Evolutionary conservation across 2,329 filamentous ascomycete species (phyloP).

Genomic region (Plectosphaerella plurivora): DNA sequence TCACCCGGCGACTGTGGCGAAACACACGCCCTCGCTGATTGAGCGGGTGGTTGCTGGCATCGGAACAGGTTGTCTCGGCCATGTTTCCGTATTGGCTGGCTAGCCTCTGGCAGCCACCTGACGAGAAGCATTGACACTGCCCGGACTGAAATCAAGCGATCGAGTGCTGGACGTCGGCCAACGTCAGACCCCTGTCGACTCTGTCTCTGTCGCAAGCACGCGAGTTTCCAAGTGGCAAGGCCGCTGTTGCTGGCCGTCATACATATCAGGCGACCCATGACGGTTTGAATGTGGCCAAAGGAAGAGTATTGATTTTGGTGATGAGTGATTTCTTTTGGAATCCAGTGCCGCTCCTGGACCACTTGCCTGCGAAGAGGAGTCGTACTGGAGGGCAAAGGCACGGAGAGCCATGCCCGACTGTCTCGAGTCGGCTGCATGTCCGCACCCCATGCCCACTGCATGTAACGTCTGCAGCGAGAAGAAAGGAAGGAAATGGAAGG

Average conservation of each 20-base stretch:
- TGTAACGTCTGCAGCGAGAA: background rate
- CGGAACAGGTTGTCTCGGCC: too few relatives aligned
- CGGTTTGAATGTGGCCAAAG: background rate
- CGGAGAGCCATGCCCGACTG: conserved; percentile 6
- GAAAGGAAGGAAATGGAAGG: background rate
- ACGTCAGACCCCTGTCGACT: too few relatives aligned
- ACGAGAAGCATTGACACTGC: too few relatives aligned
- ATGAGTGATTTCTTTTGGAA: background rate
- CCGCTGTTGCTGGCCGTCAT: too few relatives aligned
- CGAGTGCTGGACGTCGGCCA: too few relatives aligned
- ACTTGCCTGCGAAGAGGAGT: background rate
- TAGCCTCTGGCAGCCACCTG: too few relatives aligned
- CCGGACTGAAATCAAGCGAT: too few relatives aligned
- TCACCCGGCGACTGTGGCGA: too few relatives aligned
- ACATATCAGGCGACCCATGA: background rate
- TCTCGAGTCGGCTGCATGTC: conserved; percentile 7
- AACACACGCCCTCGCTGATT: too few relatives aligned
- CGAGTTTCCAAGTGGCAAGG: background rate
- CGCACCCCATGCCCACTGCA: background rate
- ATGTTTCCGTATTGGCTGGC: too few relatives aligned
- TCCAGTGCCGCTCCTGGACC: background rate
- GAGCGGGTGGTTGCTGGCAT: too few relatives aligned
- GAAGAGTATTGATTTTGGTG: background rate
- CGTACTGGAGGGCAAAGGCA: conserved; percentile 2
- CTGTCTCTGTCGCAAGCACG: background rate